A percentile compares a stretch with the other conserved stretches of the same genome.
phyloP scores from a whole-genome alignment of 164 flowering plant species.

The Vitis labrusca region DNA sequence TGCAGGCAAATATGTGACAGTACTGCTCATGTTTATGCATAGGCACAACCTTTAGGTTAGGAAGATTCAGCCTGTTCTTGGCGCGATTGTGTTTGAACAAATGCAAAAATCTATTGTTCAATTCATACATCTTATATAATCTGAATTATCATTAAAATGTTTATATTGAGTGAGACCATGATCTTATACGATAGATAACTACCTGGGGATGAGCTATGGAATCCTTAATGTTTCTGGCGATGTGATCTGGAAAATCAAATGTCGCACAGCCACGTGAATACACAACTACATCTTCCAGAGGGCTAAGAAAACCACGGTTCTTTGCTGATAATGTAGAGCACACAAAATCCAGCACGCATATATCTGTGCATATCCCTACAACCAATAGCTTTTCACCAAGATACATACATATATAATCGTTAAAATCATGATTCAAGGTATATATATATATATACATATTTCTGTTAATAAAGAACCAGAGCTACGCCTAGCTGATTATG shows the following conservation, averaged over 20 bases:
- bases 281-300: slow-evolving; percentile 38
- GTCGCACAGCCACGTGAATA: slow-evolving; percentile 48
- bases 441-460: too few relatives aligned
- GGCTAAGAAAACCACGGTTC: slow-evolving; percentile 33
- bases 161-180: background rate
- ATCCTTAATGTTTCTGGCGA: slow-evolving; percentile 26
- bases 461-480: too few relatives aligned
- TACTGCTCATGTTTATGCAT: background rate
- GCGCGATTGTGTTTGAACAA: too few relatives aligned
- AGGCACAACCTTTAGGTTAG: too few relatives aligned
- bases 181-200: background rate
- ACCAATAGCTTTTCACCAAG: slow-evolving; percentile 24
- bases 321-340: slow-evolving; percentile 48
- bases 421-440: too few relatives aligned
- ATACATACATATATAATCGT: too few relatives aligned
- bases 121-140: too few relatives aligned
- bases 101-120: too few relatives aligned
- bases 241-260: slow-evolving; percentile 35
- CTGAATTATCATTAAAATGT: too few relatives aligned
- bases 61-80: too few relatives aligned
- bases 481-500: too few relatives aligned
- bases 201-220: slow-evolving; percentile 52
- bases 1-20: background rate
- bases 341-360: slow-evolving; percentile 50
- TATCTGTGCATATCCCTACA: slow-evolving; percentile 49